These are phyloP conservation scores for Trichophaea hybrida DNA, from an alignment of 2,329 filamentous ascomycete species.

Conservation along the genomic window DNA sequence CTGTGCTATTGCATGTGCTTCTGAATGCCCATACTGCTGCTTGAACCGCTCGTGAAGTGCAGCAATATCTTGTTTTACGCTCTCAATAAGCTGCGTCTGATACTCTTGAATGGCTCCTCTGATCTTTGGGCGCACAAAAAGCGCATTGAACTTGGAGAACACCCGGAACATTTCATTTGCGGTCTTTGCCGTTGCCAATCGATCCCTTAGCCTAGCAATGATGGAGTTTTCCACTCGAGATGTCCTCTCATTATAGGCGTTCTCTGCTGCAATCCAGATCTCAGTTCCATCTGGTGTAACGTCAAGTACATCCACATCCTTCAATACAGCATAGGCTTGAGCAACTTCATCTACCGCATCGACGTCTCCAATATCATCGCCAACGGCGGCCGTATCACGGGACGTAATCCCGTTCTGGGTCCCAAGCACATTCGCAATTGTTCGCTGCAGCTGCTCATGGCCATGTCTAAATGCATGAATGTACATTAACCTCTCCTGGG, in stretches of 20 bases:
- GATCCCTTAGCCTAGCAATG: slow-evolving; percentile 82
- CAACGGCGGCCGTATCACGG: slow-evolving; percentile 41
- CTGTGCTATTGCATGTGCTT: slow-evolving; percentile 96
- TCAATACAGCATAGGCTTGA: slow-evolving; percentile 84
- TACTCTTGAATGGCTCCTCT: slow-evolving; percentile 95
- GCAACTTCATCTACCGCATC: slow-evolving; percentile 94
- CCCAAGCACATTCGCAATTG: slow-evolving; percentile 91
- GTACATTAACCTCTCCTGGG: slow-evolving; percentile 82
- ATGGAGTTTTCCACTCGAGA: slow-evolving; percentile 97
- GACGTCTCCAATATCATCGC: slow-evolving; percentile 92
- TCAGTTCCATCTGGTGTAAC: slow-evolving; percentile 80
- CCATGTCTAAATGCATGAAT: slow-evolving; percentile 90
- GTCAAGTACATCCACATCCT: slow-evolving; percentile 89
- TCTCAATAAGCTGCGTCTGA: slow-evolving; percentile 93
- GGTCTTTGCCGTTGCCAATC: slow-evolving; percentile 86
- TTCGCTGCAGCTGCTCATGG: slow-evolving; percentile 91
- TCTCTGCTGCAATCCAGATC: slow-evolving; percentile 84
- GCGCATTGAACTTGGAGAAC: slow-evolving; percentile 98
- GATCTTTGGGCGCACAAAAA: slow-evolving; percentile 98
- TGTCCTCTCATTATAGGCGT: slow-evolving; percentile 92
- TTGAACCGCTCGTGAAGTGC: slow-evolving; percentile 94
- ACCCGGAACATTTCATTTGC: slow-evolving; percentile 99
- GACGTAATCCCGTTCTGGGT: slow-evolving; percentile 42
- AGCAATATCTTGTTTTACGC: slow-evolving; percentile 91
- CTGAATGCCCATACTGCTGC: slow-evolving; percentile 94